These are phyloP conservation scores for Leptographium radiaticola DNA, from an alignment of 2,329 filamentous ascomycete species.

Conservation along the genomic window DNA sequence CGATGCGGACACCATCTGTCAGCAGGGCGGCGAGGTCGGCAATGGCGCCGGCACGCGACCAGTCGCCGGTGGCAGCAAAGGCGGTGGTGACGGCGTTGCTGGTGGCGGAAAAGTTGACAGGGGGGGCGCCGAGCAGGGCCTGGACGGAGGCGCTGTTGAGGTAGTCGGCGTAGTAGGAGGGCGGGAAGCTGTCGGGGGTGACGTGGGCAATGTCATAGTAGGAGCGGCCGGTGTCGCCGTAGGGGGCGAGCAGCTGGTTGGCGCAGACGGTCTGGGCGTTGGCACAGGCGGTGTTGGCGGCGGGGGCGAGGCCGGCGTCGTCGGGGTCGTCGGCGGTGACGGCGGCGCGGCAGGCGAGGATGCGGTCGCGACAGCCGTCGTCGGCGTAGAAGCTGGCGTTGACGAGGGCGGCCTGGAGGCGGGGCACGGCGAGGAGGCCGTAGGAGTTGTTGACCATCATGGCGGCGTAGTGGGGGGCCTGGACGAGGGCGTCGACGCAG, in stretches of 20 bases:
- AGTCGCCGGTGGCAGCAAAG: slow-evolving; percentile 43
- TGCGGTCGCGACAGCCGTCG: slow-evolving; percentile 40
- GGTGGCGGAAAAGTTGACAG: slow-evolving; percentile 43
- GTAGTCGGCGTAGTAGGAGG: slow-evolving; percentile 47
- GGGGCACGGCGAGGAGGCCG: slow-evolving; percentile 42
- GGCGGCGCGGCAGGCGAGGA: slow-evolving; percentile 36
- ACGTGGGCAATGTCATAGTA: slow-evolving; percentile 49
- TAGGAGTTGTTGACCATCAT: slow-evolving; percentile 56
- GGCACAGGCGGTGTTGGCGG: slow-evolving; percentile 34
- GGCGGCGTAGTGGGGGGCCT: slow-evolving; percentile 41
- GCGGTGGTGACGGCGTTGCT: slow-evolving; percentile 32
- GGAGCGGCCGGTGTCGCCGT: slow-evolving; percentile 41
- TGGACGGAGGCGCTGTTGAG: slow-evolving; percentile 46
- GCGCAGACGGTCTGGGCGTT: slow-evolving; percentile 42
- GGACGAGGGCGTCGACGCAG: slow-evolving; percentile 50
- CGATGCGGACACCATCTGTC: slow-evolving; percentile 51
- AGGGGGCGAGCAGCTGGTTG: slow-evolving; percentile 42
- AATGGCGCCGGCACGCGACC: slow-evolving; percentile 47
- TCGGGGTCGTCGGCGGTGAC: slow-evolving; percentile 25
- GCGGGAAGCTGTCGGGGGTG: slow-evolving; percentile 46
- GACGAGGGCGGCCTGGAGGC: slow-evolving; percentile 32
- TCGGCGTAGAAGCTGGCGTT: slow-evolving; percentile 30
- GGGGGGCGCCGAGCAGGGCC: slow-evolving; percentile 47
- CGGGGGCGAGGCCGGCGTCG: slow-evolving; percentile 24
- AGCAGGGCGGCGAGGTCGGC: slow-evolving; percentile 47